Conservation (phyloP, 2,329 filamentous ascomycete species). For the Pseudophaeomoniella oleicola region DNA sequence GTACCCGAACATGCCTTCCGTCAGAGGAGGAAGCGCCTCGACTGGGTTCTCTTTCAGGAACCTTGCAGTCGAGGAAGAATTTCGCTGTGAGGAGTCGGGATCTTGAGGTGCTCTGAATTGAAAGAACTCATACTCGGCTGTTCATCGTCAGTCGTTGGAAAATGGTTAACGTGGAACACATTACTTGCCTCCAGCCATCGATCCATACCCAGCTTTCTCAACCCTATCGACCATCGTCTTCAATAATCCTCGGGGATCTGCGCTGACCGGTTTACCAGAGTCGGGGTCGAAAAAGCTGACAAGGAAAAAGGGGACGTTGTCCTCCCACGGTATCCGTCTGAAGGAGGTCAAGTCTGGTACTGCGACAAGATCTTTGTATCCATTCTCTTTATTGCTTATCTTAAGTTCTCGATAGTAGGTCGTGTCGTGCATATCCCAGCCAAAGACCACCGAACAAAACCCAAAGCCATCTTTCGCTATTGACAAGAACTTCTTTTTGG, state of each 20-base stretch:
- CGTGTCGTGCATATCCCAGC: slow-evolving; percentile 94
- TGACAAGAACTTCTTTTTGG: slow-evolving; percentile 83
- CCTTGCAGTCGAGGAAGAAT: slow-evolving; percentile 53
- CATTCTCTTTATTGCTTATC: slow-evolving; percentile 82
- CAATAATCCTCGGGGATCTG: slow-evolving; percentile 66
- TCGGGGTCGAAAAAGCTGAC: slow-evolving; percentile 75
- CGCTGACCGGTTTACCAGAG: slow-evolving; percentile 53
- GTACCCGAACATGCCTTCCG: slow-evolving; percentile 94
- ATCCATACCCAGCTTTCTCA: slow-evolving; percentile 53
- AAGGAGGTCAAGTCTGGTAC: slow-evolving; percentile 65
- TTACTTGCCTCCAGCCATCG: slow-evolving; percentile 72
- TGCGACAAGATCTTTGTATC: slow-evolving; percentile 74
- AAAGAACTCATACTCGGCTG: slow-evolving; percentile 92
- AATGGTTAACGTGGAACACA: background rate
- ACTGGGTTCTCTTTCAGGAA: slow-evolving; percentile 64
- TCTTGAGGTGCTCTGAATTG: slow-evolving; percentile 59
- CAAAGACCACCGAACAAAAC: slow-evolving; percentile 88
- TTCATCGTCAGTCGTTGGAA: background rate
- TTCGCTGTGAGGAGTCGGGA: slow-evolving; percentile 35
- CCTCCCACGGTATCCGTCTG: slow-evolving; percentile 80
- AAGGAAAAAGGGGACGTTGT: slow-evolving; percentile 72
- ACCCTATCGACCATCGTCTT: slow-evolving; percentile 54
- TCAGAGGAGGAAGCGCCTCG: slow-evolving; percentile 60
- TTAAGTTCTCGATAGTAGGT: slow-evolving; percentile 75
- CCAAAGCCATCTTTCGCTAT: slow-evolving; percentile 71